Conservation (phyloP, 2,329 filamentous ascomycete genomes). For the Exophiala calicioides region DNA sequence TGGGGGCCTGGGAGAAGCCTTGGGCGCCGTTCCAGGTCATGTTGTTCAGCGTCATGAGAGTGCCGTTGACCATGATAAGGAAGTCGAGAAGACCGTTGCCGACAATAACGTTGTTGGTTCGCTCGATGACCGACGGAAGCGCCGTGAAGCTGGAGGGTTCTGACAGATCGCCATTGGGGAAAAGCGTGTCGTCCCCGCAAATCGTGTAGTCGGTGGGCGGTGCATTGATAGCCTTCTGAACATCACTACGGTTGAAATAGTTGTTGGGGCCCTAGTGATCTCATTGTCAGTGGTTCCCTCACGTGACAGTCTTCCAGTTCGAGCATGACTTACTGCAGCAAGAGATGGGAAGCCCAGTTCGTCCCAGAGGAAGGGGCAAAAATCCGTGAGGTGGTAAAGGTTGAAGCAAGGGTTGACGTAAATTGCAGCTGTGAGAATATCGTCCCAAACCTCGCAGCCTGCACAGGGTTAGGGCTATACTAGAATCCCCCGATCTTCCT, state of each 20-base stretch:
- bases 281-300: background rate
- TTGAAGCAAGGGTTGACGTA: constrained; percentile 76
- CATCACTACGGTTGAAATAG: constrained; percentile 57
- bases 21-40: constrained; percentile 55
- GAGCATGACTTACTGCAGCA: constrained; percentile 32
- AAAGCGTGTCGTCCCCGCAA: constrained; percentile 37
- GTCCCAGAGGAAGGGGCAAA: constrained; percentile 71
- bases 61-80: constrained; percentile 53
- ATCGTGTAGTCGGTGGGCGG: constrained; percentile 46
- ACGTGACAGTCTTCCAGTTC: background rate
- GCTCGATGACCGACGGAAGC: constrained; percentile 47
- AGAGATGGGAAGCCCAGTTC: constrained; percentile 63
- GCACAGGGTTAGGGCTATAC: constrained; percentile 19
- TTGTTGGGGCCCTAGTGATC: constrained; percentile 54
- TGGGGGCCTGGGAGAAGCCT: constrained; percentile 48
- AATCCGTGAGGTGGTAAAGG: constrained; percentile 70
- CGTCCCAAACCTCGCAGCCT: constrained; percentile 61
- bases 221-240: constrained; percentile 53
- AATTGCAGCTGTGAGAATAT: constrained; percentile 56
- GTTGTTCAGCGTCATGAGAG: constrained; percentile 55
- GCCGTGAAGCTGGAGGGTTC: constrained; percentile 27
- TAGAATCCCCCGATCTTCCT: too few relatives aligned
- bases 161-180: constrained; percentile 54
- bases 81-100: constrained; percentile 52
- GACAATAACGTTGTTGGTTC: constrained; percentile 54